Percentiles rank a stretch among this genome's conserved stretches.
Evolutionary conservation across 192 early-diverging fungal species (phyloP).

Genomic region (Tieghemiomyces parasiticus): DNA sequence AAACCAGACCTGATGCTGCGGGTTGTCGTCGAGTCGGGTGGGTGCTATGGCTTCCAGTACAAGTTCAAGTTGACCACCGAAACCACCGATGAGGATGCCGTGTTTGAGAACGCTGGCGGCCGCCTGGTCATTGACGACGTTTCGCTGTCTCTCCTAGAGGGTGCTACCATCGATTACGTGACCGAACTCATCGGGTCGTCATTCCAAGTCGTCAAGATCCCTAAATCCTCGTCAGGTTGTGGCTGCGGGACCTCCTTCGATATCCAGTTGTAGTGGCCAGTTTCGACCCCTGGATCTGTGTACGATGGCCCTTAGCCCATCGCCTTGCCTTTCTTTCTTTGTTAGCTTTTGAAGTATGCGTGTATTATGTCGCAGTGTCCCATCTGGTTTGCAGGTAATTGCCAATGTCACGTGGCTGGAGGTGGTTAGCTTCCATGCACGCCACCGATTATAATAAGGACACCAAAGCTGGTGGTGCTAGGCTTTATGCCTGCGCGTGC

Average conservation of each 20-base stretch:
- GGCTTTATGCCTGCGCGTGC: too few relatives aligned
- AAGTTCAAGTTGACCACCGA: conserved; percentile 54
- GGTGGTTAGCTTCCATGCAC: too few relatives aligned
- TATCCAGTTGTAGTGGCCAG: conserved; percentile 31
- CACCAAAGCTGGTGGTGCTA: too few relatives aligned
- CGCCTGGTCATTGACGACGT: conserved; percentile 55
- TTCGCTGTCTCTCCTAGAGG: conserved; percentile 56
- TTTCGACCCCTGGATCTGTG: too few relatives aligned
- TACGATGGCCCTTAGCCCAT: too few relatives aligned
- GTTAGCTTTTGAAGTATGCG: too few relatives aligned
- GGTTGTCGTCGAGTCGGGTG: conserved; percentile 66
- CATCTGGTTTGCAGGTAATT: too few relatives aligned
- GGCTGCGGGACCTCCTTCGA: conserved; percentile 58
- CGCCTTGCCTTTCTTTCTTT: too few relatives aligned
- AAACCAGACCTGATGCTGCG: conserved; percentile 25
- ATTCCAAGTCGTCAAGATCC: conserved; percentile 62
- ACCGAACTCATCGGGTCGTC: conserved; percentile 68
- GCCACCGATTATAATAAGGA: too few relatives aligned
- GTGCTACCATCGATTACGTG: conserved; percentile 61
- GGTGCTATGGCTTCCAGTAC: conserved; percentile 80
- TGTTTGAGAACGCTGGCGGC: conserved; percentile 54
- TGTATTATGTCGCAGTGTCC: too few relatives aligned
- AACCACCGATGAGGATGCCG: conserved; percentile 49
- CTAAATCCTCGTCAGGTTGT: conserved; percentile 51
- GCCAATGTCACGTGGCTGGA: too few relatives aligned